phyloP scores from a whole-genome alignment of 2,329 filamentous ascomycete species.

The Ophiostoma sp. region DNA sequence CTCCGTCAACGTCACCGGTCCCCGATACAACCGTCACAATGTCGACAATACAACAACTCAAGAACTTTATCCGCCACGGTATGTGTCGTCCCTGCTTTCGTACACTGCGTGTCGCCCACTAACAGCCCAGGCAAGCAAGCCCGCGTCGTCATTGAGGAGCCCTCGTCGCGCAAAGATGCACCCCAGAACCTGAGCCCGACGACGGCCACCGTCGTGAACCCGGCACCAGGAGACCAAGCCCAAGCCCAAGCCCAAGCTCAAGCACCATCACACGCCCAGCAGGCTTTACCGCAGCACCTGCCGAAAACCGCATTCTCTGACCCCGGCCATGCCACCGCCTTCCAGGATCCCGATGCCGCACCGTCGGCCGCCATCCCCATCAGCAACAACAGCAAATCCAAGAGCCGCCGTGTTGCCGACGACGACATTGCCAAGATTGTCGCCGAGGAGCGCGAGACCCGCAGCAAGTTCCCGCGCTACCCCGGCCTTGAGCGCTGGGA shows the following conservation, averaged over 20 bases:
- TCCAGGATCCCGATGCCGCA: constrained; percentile 10
- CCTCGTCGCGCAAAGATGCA: constrained; percentile 44
- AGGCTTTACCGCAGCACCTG: constrained; percentile 35
- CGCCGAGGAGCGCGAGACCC: constrained; percentile 83
- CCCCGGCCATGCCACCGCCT: neutral
- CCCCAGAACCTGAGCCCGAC: constrained; percentile 51
- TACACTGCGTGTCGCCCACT: neutral
- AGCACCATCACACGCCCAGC: constrained; percentile 14
- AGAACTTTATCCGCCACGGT: constrained; percentile 96
- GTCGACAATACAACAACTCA: constrained; percentile 85
- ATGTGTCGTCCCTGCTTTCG: constrained; percentile 28
- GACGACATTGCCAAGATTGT: constrained; percentile 78
- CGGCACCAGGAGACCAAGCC: constrained; percentile 36
- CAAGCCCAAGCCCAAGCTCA: neutral
- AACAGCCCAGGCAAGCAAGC: constrained; percentile 71
- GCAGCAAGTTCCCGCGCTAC: constrained; percentile 78
- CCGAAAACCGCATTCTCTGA: constrained; percentile 30
- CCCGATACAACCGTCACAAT: constrained; percentile 36
- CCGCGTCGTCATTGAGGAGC: constrained; percentile 54
- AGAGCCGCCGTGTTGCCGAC: constrained; percentile 49
- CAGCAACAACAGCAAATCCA: constrained; percentile 32
- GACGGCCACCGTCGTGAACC: constrained; percentile 27
- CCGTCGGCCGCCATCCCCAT: constrained; percentile 28
- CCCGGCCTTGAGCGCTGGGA: constrained; percentile 82
- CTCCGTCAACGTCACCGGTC: neutral